phyloP scores from a whole-genome alignment of 768 basidiomycete genomes.

The Lentinus tigrinus region DNA sequence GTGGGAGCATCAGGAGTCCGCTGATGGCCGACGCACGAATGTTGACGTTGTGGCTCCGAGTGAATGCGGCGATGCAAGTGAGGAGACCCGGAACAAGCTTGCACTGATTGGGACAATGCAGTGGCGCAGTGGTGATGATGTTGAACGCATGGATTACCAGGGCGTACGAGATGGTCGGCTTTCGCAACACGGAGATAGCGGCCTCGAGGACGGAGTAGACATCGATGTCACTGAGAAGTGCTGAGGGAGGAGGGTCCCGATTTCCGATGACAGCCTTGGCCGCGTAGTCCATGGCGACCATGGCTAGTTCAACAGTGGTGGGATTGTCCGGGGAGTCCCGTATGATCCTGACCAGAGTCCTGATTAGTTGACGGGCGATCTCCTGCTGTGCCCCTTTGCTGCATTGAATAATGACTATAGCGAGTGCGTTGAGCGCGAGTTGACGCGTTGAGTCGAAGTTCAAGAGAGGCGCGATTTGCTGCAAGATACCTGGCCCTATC shows the following conservation, averaged over 20 bases:
- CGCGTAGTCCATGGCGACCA: constrained; percentile 50
- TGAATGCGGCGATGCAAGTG: constrained; percentile 52
- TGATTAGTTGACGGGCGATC: constrained; percentile 44
- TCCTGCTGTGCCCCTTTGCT: constrained; percentile 47
- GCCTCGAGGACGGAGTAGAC: constrained; percentile 40
- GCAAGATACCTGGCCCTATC: constrained; percentile 61
- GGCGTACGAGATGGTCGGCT: constrained; percentile 39
- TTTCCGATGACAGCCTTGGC: constrained; percentile 38
- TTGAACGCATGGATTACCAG: constrained; percentile 53
- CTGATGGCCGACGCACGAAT: constrained; percentile 51
- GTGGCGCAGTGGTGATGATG: constrained; percentile 42
- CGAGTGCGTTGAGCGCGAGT: constrained; percentile 54
- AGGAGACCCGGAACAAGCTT: constrained; percentile 42
- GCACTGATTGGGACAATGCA: constrained; percentile 46
- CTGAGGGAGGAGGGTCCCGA: constrained; percentile 36
- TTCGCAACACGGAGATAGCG: constrained; percentile 41
- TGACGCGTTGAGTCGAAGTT: constrained; percentile 46
- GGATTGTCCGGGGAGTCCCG: constrained; percentile 51
- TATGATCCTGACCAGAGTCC: constrained; percentile 44
- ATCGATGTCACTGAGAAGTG: constrained; percentile 37
- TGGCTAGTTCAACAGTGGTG: constrained; percentile 46
- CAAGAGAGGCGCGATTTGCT: constrained; percentile 56
- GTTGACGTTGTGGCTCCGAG: constrained; percentile 55
- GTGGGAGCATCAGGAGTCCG: constrained; percentile 51
- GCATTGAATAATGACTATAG: constrained; percentile 61